Base-by-base conservation (phyloP, 139 green algal species). In the Picochlorum sp. region DNA sequence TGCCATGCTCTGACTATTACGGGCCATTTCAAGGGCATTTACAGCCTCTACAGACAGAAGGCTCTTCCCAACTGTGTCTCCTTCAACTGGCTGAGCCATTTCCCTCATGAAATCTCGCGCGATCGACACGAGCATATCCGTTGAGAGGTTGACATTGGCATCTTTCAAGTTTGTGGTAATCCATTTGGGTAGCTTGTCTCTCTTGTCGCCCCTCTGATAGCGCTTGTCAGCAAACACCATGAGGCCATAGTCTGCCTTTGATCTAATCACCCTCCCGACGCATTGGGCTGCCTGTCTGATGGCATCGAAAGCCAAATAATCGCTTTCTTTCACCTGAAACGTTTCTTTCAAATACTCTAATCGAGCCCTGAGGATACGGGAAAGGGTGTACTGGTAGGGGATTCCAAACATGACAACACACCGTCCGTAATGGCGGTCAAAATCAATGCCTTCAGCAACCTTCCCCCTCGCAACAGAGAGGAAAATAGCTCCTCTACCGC, bases 381-480 rank as follows among this genome's bases (percentile, higher is more conserved):
- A 84, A 37, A 94, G 82, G 1, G 88, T 95, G 75, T 96, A 96
- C 74, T 95, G 88, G 72, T 97, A 99, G 2, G 94, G 94, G 60
- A 99, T 88, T 1, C 94, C 94, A 69, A 96, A 92, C 92, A 99
- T 98, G 52, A 99, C 86, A 62, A 99, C 94, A 24, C 81, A 83
- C 30, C 85, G 77, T 10, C 85, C 88, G 61, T 94, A 96, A 71
- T 96, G 88, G 3, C 84, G 72, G 78, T 99, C 93, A 81, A 99
- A 99, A 71, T 99, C 94, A 64, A 99, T 99, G 50, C 94, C 94
- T 75, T 99, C 94, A 0, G 92, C 92, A 24, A 98, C 88, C 78
- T 92, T 79, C 56, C 77, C 77, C 4, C 77, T 65, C 11, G 77
- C 77, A 26, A 84, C 77, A 47, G 76, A 89, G 63, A 99, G 86